These are phyloP conservation scores for Eruca vesicaria DNA, from an alignment of 441 rosid species.

Conservation along the genomic window DNA sequence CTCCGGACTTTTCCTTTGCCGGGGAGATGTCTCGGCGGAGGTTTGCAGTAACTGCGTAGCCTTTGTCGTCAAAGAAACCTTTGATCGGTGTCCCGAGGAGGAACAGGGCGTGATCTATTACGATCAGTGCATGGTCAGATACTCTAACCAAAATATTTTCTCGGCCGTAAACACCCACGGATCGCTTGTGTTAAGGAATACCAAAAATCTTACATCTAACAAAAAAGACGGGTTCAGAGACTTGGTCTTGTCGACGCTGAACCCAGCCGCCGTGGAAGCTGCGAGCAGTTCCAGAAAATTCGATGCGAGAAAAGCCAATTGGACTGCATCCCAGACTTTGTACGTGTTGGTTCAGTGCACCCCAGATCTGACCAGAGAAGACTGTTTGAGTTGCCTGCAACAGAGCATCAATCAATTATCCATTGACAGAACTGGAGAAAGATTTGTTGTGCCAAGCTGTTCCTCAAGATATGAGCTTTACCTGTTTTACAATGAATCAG, in stretches of 20 bases:
- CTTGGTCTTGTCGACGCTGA: background rate
- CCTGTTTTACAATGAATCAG: background rate
- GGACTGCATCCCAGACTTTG: background rate
- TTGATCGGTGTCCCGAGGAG: background rate
- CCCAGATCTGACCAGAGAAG: constrained; percentile 2
- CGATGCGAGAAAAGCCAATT: background rate
- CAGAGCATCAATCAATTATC: background rate
- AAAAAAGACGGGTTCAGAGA: background rate
- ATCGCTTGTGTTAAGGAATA: background rate
- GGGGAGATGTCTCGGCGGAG: too few relatives aligned
- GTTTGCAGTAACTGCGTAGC: too few relatives aligned
- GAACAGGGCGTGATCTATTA: background rate
- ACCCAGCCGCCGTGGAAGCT: background rate
- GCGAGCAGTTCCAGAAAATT: background rate
- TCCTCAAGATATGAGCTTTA: constrained; percentile 6
- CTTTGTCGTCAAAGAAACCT: too few relatives aligned
- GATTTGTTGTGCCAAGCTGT: background rate
- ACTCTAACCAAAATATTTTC: constrained; percentile 11
- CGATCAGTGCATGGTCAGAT: constrained; percentile 16
- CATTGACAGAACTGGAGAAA: background rate
- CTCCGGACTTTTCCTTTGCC: too few relatives aligned
- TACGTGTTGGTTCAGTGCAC: constrained; percentile 23
- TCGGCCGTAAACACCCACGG: background rate
- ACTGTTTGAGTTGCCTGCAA: background rate
- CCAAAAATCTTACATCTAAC: background rate